A percentile compares a stretch with the other conserved stretches of the same genome.
Evolutionary conservation across 2,329 filamentous ascomycete genomes (phyloP).

Genomic region (Pseudocercospora eumusae): DNA sequence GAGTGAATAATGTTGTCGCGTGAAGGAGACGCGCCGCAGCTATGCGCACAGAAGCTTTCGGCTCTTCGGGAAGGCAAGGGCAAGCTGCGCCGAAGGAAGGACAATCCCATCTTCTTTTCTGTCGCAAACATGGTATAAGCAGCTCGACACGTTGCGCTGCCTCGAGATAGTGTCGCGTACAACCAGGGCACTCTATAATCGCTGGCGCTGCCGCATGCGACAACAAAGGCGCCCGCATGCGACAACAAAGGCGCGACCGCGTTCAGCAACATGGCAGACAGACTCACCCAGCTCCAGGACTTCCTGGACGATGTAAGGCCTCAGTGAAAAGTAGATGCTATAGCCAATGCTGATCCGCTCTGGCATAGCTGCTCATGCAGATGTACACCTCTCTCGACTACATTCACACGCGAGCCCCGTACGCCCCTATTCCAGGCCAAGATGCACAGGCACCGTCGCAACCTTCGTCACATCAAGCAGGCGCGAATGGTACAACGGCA

Average conservation of each 20-base stretch:
- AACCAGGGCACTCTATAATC: not conserved
- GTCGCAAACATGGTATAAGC: slow-evolving; percentile 1
- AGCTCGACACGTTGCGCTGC: not conserved
- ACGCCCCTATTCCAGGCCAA: slow-evolving; percentile 47
- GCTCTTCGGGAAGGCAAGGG: not conserved
- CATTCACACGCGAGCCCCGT: slow-evolving; percentile 47
- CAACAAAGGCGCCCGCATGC: slow-evolving; percentile 5
- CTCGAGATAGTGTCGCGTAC: not conserved
- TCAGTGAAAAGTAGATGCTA: not conserved
- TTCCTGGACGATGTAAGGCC: slow-evolving; percentile 71
- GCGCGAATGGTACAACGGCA: slow-evolving; percentile 4
- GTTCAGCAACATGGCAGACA: slow-evolving; percentile 52
- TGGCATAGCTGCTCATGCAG: slow-evolving; percentile 49
- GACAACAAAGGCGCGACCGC: slow-evolving; percentile 5
- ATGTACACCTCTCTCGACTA: slow-evolving; percentile 51
- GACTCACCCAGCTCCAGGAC: slow-evolving; percentile 81
- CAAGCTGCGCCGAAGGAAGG: not conserved
- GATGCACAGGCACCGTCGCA: slow-evolving; percentile 40
- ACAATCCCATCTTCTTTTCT: not conserved
- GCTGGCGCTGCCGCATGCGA: not conserved
- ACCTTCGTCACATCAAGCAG: slow-evolving; percentile 21
- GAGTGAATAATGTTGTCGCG: slow-evolving; percentile 4
- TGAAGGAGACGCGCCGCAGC: slow-evolving; percentile 2
- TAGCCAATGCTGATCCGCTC: not conserved
- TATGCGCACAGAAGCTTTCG: slow-evolving; percentile 5